phyloP scores from a whole-genome alignment of 108 stramenopile species.

The Epithemia pelagica region DNA sequence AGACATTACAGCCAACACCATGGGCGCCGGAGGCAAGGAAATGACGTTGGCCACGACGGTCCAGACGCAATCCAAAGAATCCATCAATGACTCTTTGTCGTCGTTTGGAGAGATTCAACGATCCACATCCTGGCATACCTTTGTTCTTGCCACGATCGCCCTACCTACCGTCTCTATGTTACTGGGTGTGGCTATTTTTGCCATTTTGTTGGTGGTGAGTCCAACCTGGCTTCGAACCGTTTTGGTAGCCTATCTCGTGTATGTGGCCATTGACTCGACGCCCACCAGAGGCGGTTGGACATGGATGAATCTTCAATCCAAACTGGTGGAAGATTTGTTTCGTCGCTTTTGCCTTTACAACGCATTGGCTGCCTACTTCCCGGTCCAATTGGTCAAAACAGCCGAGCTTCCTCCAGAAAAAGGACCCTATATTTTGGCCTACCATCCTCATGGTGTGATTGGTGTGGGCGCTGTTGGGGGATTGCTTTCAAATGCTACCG shows the following conservation, averaged over 20 bases:
- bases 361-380: constrained; percentile 16
- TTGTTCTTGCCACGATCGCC: neutral
- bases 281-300: neutral
- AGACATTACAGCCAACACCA: too few relatives aligned
- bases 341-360: neutral
- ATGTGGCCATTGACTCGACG: neutral
- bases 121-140: neutral
- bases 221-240: neutral
- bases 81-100: too few relatives aligned
- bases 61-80: neutral
- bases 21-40: neutral
- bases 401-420: constrained; percentile 6
- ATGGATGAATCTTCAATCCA: neutral
- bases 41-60: neutral
- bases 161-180: neutral
- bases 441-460: constrained; percentile 62
- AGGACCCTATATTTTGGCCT: constrained; percentile 28
- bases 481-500: constrained; percentile 17
- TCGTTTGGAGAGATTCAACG: neutral
- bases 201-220: neutral
- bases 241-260: neutral
- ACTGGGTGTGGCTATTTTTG: neutral
- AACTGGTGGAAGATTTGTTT: constrained; percentile 19
- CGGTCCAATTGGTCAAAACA: constrained; percentile 25
- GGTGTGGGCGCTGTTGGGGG: constrained; percentile 18